Evolutionary conservation across 208 protist species (phyloP).

Genomic region (Sergeia podlipaevii): DNA sequence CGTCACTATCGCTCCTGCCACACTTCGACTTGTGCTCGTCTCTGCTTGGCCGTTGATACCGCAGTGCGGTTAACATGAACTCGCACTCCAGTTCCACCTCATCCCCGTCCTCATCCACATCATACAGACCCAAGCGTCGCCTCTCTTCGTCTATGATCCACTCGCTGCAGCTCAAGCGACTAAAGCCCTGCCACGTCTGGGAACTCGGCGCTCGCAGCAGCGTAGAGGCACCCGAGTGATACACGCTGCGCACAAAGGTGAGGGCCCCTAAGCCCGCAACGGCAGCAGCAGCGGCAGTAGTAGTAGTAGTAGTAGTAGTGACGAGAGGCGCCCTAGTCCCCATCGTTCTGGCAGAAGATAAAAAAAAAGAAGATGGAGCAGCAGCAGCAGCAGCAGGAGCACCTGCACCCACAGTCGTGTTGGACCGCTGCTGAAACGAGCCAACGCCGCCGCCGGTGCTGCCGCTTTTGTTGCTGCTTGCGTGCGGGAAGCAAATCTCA

Average conservation of each 20-base stretch:
- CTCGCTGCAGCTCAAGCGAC: slow-evolving; percentile 46
- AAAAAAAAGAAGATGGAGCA: background rate
- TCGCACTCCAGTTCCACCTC: slow-evolving; percentile 24
- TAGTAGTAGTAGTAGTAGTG: background rate
- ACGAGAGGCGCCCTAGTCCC: background rate
- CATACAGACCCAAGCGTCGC: slow-evolving; percentile 19
- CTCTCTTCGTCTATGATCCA: slow-evolving; percentile 44
- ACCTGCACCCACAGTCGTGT: no score
- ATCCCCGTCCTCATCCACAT: slow-evolving; percentile 8
- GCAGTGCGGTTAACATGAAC: slow-evolving; percentile 20
- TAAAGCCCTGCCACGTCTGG: slow-evolving; percentile 40
- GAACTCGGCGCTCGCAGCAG: slow-evolving; percentile 20
- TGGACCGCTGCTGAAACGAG: background rate
- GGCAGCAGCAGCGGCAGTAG: background rate
- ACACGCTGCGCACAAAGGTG: slow-evolving; percentile 20
- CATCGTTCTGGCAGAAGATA: no score
- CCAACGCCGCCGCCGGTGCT: background rate
- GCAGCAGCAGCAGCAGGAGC: background rate
- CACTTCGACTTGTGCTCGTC: no score
- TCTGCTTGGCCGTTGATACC: slow-evolving; percentile 5
- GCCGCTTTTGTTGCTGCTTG: background rate
- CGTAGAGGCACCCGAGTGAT: slow-evolving; percentile 5
- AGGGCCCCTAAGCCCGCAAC: background rate
- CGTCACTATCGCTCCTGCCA: no score
- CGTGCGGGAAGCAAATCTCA: background rate